phyloP scores from a whole-genome alignment of 257 asterid genomes.

The Solanum etuberosum region DNA sequence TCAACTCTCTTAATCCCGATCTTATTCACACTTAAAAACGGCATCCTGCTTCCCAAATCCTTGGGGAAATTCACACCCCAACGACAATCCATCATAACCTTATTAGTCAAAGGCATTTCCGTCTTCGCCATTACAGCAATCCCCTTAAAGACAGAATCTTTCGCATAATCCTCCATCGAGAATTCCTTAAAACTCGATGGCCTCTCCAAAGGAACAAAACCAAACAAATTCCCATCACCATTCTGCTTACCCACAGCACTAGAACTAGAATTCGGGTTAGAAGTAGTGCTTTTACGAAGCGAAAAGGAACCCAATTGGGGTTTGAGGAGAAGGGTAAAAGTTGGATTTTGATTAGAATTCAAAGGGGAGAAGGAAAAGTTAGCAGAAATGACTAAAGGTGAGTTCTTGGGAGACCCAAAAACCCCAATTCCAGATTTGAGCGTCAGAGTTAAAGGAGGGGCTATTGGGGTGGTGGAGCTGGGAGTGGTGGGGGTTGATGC shows the following conservation, averaged over 20 bases:
- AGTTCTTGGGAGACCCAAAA: conserved; percentile 69
- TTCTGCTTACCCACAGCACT: background rate
- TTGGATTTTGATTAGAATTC: conserved; percentile 42
- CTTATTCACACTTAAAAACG: conserved; percentile 53
- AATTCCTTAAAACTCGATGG: conserved; percentile 35
- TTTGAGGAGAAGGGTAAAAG: conserved; percentile 55
- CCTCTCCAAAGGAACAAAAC: conserved; percentile 58
- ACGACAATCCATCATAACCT: conserved; percentile 32
- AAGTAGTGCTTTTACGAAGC: conserved; percentile 48
- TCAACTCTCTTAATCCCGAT: conserved; percentile 52
- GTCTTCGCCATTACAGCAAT: conserved; percentile 48
- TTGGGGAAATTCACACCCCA: conserved; percentile 64
- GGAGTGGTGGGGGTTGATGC: conserved; percentile 13
- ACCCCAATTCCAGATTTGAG: conserved; percentile 84
- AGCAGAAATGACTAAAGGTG: conserved; percentile 71
- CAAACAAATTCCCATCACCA: conserved; percentile 32
- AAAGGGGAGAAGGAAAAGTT: conserved; percentile 59
- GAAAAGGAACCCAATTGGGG: conserved; percentile 76
- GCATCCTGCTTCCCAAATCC: conserved; percentile 41
- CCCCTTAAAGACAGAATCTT: conserved; percentile 44
- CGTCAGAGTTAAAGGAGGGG: conserved; percentile 48
- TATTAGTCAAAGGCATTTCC: conserved; percentile 44
- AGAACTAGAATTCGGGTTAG: conserved; percentile 1
- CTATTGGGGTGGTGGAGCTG: background rate
- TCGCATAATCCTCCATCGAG: conserved; percentile 11